Evolutionary conservation across 495 filamentous ascomycete genomes (phyloP), one percentile per base, ranked within the genome.

Genomic region (Podospora fimiseda): DNA sequence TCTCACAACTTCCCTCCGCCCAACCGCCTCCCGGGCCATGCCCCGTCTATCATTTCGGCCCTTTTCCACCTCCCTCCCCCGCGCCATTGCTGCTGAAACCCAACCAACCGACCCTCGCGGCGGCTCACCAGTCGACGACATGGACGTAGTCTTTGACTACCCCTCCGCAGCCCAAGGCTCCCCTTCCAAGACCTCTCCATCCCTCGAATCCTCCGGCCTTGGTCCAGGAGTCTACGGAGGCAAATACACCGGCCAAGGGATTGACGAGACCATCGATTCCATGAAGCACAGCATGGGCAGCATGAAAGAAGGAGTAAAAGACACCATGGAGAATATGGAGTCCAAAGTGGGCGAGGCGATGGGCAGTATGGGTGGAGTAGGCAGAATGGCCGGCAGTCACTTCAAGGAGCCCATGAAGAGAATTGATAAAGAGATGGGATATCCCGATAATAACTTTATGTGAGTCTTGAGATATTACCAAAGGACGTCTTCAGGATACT

Each of bases 131-230:
- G 50, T 59, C 27, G 56, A 55, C 16, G 52, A 62, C 38, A 65
- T 65, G 19, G 63, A 65, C 21, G 39, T 63, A 9, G 63, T 57
- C 30, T 61, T 63, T 18, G 60, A 65, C 51, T 65, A 63, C 21
- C 63, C 63, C 2, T 51, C 60, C 27, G 56, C 56, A 21, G 40
- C 38, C 27, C 60, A 65, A 16, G 41, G 43, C 23, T 42, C 41
- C 48, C 23, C 3, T 33, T 55, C 27, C 47, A 51, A 23, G 0
- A 14, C 15, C 33, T 42, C 3, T n/a, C 44, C 44, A 13, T 33
- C 44, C 6, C 44, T 47, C 21, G 44, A 47, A 23, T 47, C 44
- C 6, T 6, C 22, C 9, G 44, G 44, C 8, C 23, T 47, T 14
- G 44, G 21, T 0, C 16, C 44, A 8, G 23, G 22, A 14, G 33